Percentiles rank a stretch among this genome's conserved stretches.
Evolutionary conservation across 2,329 filamentous ascomycete genomes (phyloP).

Genomic region (Xylariaceae sp.): DNA sequence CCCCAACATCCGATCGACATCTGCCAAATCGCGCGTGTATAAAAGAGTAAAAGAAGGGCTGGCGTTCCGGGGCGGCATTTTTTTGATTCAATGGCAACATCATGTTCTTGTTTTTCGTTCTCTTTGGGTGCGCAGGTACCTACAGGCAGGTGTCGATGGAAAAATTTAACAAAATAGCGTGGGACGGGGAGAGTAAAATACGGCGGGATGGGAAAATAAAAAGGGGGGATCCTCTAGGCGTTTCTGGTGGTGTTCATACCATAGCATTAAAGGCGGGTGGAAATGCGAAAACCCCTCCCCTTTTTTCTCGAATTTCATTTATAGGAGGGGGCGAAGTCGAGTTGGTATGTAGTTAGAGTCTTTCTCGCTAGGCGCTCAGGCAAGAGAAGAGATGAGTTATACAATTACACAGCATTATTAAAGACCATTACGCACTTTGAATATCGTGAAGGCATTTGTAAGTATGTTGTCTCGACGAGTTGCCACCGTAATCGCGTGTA

Average conservation of each 20-base stretch:
- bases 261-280: not conserved
- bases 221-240: not conserved
- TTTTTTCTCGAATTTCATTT: no score
- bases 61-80: not conserved
- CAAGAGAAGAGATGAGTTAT: no score
- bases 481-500: no score
- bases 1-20: not conserved
- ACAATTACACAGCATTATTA: no score
- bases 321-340: no score
- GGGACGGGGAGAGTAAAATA: not conserved
- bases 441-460: no score
- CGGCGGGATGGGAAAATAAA: not conserved
- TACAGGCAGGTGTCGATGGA: not conserved
- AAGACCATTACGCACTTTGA: no score
- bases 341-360: no score
- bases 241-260: not conserved
- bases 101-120: not conserved
- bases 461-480: no score
- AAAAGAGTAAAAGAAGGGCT: not conserved
- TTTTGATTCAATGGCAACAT: no score
- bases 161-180: not conserved
- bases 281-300: no score
- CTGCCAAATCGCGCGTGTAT: not conserved
- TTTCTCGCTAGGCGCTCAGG: no score
- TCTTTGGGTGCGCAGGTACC: not conserved